Conservation (phyloP, 805 yeast genomes). For the Metschnikowia continentalis region DNA sequence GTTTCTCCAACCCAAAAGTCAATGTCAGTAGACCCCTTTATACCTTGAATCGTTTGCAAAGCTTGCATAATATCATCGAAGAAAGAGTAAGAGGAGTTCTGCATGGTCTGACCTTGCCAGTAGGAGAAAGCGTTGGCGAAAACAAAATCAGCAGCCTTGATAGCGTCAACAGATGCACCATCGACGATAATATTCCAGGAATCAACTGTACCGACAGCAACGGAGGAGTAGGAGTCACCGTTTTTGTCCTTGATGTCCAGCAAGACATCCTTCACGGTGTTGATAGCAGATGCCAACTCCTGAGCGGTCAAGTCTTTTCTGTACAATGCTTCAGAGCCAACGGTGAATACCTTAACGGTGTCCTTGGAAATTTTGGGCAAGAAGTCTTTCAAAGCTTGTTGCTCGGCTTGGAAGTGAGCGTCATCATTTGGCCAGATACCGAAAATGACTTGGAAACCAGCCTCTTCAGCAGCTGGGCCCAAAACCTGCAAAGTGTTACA, state of each 20-base stretch:
- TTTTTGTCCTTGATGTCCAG: conserved; percentile 65
- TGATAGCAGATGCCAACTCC: conserved; percentile 65
- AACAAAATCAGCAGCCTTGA: conserved; percentile 77
- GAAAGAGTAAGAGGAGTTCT: conserved; percentile 85
- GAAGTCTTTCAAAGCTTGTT: conserved; percentile 61
- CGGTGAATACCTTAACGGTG: conserved; percentile 72
- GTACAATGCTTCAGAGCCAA: conserved; percentile 95
- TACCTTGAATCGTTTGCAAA: conserved; percentile 77
- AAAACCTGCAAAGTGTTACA: conserved; percentile 82
- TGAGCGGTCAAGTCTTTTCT: conserved; percentile 79
- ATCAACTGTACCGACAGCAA: conserved; percentile 89
- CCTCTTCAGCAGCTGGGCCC: conserved; percentile 81
- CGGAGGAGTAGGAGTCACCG: conserved; percentile 69
- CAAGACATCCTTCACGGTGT: conserved; percentile 56
- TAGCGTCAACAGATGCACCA: conserved; percentile 64
- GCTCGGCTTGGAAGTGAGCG: conserved; percentile 69
- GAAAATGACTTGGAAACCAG: conserved; percentile 70
- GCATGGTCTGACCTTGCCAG: conserved; percentile 95
- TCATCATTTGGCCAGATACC: conserved; percentile 96
- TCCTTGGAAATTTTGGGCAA: conserved; percentile 69
- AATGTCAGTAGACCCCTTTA: conserved; percentile 82
- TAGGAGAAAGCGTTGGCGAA: conserved; percentile 95
- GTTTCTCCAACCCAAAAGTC: conserved; percentile 96
- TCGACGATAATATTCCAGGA: conserved; percentile 93
- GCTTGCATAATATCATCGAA: conserved; percentile 98